Evolutionary conservation across 106 monocot genomes (phyloP).

Genomic region (Dioscorea zingiberensis): DNA sequence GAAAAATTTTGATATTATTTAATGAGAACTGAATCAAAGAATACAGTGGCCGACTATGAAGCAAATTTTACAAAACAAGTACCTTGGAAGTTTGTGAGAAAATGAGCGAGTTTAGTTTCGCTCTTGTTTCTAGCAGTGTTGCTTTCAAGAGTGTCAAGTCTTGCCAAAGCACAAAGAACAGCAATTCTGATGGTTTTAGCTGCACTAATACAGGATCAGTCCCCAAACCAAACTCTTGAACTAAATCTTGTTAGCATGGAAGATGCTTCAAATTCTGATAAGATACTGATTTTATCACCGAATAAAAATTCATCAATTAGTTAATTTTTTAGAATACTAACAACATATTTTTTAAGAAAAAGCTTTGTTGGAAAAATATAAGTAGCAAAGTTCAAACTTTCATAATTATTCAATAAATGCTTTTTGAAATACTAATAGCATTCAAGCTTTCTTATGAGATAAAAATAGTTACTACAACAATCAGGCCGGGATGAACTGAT

Average conservation of each 20-base stretch:
- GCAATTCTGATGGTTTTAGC: slow-evolving; percentile 54
- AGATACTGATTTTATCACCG: too few species aligned
- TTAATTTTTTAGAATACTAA: too few species aligned
- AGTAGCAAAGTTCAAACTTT: too few species aligned
- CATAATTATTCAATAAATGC: too few species aligned
- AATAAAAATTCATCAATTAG: too few species aligned
- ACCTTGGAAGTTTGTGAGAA: slow-evolving; percentile 55
- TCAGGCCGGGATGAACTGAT: too few species aligned
- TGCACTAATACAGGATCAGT: slow-evolving; percentile 50
- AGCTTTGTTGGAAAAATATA: too few species aligned
- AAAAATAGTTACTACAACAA: too few species aligned
- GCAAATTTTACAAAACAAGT: slow-evolving; percentile 23
- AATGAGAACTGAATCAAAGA: slow-evolving; percentile 38
- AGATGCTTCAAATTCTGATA: slow-evolving; percentile 76
- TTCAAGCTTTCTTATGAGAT: too few species aligned
- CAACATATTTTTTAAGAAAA: too few species aligned
- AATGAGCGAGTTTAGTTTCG: slow-evolving; percentile 83
- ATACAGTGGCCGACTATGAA: slow-evolving; percentile 22
- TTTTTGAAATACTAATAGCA: too few species aligned
- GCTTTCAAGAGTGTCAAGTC: slow-evolving; percentile 66
- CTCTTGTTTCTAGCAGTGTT: slow-evolving; percentile 70
- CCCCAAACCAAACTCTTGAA: slow-evolving; percentile 68
- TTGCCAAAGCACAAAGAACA: slow-evolving; percentile 64
- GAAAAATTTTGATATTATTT: slow-evolving; percentile 36
- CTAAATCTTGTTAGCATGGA: slow-evolving; percentile 80